These are phyloP conservation scores for Babesia sp. DNA, from an alignment of 169 alveolate genomes.

Conservation along the genomic window DNA sequence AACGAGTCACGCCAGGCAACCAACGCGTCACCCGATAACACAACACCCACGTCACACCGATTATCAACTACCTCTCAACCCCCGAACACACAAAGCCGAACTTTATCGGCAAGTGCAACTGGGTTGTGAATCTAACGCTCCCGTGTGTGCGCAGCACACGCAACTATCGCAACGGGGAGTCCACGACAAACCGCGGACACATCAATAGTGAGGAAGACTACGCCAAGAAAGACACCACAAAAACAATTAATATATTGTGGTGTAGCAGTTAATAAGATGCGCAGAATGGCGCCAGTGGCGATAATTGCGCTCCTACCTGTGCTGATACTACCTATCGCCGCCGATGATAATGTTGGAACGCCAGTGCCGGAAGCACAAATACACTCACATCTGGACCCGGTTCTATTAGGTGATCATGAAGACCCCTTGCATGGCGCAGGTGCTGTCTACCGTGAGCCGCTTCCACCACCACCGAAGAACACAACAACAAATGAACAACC, in stretches of 20 bases:
- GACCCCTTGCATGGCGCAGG: not conserved
- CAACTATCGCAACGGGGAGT: constrained; percentile 26
- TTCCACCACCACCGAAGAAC: not conserved
- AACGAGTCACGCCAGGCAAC: not conserved
- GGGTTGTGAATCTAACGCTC: not conserved
- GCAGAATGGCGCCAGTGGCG: constrained; percentile 7
- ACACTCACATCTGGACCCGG: constrained; percentile 16
- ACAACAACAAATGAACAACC: not conserved
- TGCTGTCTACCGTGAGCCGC: constrained; percentile 1
- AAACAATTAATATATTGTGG: not conserved
- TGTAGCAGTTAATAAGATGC: not conserved
- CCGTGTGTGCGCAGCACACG: constrained; percentile 40
- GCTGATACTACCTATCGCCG: not conserved
- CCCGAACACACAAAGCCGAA: not conserved
- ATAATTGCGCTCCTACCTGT: not conserved
- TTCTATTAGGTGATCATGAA: not conserved
- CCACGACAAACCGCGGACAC: constrained; percentile 10
- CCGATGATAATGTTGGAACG: constrained; percentile 26
- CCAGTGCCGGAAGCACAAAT: constrained; percentile 20
- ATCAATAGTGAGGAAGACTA: not conserved
- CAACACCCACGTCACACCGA: constrained; percentile 7
- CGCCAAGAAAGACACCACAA: not conserved
- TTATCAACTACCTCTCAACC: not conserved
- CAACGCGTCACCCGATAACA: constrained; percentile 27
- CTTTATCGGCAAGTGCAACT: not conserved